Conservation (phyloP, 768 basidiomycete species). For the Mycena amicta region DNA sequence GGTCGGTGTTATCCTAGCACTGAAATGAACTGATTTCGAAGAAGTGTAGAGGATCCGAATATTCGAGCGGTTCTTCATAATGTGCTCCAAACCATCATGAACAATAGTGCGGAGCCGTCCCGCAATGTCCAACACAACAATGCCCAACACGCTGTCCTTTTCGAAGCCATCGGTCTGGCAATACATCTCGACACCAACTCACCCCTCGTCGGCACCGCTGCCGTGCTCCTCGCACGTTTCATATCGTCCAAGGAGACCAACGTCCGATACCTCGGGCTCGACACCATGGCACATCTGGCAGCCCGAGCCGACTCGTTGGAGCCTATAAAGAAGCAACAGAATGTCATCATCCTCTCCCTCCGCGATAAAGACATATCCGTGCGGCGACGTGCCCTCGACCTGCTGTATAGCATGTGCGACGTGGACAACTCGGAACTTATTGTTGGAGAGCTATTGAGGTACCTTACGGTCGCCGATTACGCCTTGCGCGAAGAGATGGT, state of each 20-base stretch:
- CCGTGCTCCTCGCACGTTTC: constrained; percentile 90
- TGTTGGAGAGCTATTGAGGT: constrained; percentile 92
- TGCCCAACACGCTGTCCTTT: constrained; percentile 96
- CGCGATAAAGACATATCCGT: constrained; percentile 98
- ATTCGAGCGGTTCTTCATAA: constrained; percentile 75
- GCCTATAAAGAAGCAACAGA: constrained; percentile 93
- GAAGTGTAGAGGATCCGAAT: constrained; percentile 75
- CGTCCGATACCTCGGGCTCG: constrained; percentile 94
- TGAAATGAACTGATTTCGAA: constrained; percentile 3
- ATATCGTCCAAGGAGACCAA: constrained; percentile 99
- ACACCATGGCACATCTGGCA: constrained; percentile 98
- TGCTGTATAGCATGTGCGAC: constrained; percentile 99
- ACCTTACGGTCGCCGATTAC: constrained; percentile 95
- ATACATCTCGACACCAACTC: constrained; percentile 95
- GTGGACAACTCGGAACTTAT: constrained; percentile 94
- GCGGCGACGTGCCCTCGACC: constrained; percentile 88
- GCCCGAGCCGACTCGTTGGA: constrained; percentile 90
- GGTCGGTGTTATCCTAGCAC: constrained; percentile 49
- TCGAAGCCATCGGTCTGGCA: constrained; percentile 95
- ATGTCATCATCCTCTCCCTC: constrained; percentile 90
- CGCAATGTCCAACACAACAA: constrained; percentile 98
- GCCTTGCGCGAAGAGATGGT: constrained; percentile 98
- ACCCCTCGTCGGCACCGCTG: constrained; percentile 83
- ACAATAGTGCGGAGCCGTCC: constrained; percentile 86
- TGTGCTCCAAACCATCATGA: constrained; percentile 88